Evolutionary conservation across 768 basidiomycete genomes (phyloP).

Genomic region (Lentinula lateritia): DNA sequence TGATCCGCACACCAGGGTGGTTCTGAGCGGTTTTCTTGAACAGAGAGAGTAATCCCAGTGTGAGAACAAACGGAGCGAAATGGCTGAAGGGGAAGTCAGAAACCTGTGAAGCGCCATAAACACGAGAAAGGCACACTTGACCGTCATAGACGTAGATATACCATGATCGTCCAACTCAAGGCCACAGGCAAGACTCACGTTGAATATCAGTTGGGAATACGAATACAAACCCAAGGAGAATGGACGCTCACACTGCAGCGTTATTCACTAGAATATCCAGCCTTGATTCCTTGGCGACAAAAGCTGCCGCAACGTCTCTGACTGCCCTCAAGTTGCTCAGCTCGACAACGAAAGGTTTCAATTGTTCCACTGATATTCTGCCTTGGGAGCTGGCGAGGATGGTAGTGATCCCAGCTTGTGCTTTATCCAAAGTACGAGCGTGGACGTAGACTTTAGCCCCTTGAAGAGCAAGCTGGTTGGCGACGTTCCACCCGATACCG

Average conservation of each 20-base stretch:
- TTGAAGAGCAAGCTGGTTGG: constrained; percentile 6
- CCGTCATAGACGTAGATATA: neutral
- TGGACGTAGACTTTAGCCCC: constrained; percentile 7
- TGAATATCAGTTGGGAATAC: neutral
- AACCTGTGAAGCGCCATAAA: neutral
- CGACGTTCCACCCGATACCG: constrained; percentile 6
- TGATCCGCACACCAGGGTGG: constrained; percentile 5
- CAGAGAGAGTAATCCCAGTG: constrained; percentile 6
- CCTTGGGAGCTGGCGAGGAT: neutral
- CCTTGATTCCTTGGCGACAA: neutral
- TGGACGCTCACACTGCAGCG: neutral
- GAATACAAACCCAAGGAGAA: neutral
- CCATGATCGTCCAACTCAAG: neutral
- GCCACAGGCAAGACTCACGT: neutral
- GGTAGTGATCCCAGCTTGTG: neutral
- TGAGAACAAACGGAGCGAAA: constrained; percentile 6
- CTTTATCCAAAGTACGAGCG: constrained; percentile 4
- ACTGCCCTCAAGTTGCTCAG: constrained; percentile 1
- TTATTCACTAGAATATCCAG: neutral
- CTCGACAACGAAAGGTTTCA: constrained; percentile 2
- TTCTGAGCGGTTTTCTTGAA: constrained; percentile 3
- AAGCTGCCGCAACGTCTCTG: neutral
- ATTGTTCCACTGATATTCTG: neutral
- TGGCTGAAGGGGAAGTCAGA: neutral
- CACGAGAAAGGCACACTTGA: neutral